A percentile compares a stretch with the other conserved stretches of the same genome.
phyloP scores from a whole-genome alignment of 202 grass and related monocot genomes.

The Saccharum hybrid region DNA sequence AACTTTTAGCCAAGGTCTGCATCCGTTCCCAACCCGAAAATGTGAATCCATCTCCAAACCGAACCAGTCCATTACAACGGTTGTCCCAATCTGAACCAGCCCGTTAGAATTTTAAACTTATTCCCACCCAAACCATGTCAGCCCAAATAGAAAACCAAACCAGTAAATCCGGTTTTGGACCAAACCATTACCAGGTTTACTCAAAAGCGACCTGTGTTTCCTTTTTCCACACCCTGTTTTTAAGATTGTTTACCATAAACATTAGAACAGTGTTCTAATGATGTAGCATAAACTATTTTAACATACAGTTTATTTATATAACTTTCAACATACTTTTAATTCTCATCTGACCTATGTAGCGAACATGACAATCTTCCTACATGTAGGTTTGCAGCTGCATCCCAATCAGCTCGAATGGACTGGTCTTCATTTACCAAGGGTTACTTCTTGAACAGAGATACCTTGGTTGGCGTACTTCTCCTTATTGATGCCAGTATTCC shows the following conservation, averaged over 20 bases:
- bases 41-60: too few relatives aligned
- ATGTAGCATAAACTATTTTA: not conserved
- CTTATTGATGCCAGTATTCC: constrained; percentile 90
- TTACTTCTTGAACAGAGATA: constrained; percentile 92
- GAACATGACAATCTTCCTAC: constrained; percentile 21
- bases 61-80: too few relatives aligned
- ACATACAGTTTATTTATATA: not conserved
- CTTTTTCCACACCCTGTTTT: not conserved
- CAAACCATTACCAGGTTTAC: too few relatives aligned
- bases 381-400: constrained; percentile 80
- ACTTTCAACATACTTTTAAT: not conserved
- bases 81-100: too few relatives aligned
- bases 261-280: too few relatives aligned
- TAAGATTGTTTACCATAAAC: not conserved
- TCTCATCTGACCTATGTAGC: not conserved
- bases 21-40: too few relatives aligned
- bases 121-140: too few relatives aligned
- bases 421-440: constrained; percentile 98
- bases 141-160: too few relatives aligned
- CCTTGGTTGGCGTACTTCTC: constrained; percentile 74
- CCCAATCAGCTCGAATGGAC: constrained; percentile 76
- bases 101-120: too few relatives aligned
- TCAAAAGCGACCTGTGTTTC: not conserved
- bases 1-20: too few relatives aligned
- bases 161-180: too few relatives aligned